Conservation (phyloP, 495 filamentous ascomycete genomes). For the Penicillium manginii region DNA sequence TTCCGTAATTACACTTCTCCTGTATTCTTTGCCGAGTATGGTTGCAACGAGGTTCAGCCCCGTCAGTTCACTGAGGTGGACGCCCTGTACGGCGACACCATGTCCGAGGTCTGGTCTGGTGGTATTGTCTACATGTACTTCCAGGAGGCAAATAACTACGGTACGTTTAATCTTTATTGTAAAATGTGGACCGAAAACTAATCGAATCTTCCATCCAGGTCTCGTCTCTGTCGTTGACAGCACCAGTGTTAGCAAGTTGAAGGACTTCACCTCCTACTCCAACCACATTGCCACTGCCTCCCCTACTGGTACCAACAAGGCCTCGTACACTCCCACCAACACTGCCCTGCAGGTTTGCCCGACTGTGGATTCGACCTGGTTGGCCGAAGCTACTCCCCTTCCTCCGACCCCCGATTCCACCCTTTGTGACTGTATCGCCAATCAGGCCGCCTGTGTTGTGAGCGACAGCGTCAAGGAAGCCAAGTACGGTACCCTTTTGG, state of each 20-base stretch:
- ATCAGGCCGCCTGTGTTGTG: constrained; percentile 70
- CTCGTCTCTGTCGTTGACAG: constrained; percentile 71
- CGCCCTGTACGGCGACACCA: constrained; percentile 76
- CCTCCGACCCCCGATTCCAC: constrained; percentile 77
- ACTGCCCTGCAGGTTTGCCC: constrained; percentile 75
- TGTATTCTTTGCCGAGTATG: constrained; percentile 97
- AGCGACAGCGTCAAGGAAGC: constrained; percentile 46
- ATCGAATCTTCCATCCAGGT: constrained; percentile 37
- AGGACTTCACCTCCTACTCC: constrained; percentile 77
- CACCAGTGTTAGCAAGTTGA: constrained; percentile 60
- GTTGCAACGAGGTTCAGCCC: constrained; percentile 79
- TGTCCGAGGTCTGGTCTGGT: constrained; percentile 86
- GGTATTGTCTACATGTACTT: constrained; percentile 99
- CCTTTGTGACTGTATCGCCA: constrained; percentile 83
- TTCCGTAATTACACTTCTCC: constrained; percentile 88
- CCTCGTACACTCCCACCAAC: constrained; percentile 78
- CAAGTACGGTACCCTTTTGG: constrained; percentile 66
- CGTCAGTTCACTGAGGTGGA: constrained; percentile 86
- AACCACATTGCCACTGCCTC: constrained; percentile 67
- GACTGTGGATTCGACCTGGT: constrained; percentile 63
- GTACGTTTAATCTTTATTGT: constrained; percentile 42
- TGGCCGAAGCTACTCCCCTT: constrained; percentile 63
- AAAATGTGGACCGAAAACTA: constrained; percentile 4
- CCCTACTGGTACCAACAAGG: constrained; percentile 67
- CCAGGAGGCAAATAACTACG: constrained; percentile 88